A percentile compares a stretch with the other conserved stretches of the same genome.
phyloP scores from a whole-genome alignment of 441 rosid genomes.

The Populus hybrid region DNA sequence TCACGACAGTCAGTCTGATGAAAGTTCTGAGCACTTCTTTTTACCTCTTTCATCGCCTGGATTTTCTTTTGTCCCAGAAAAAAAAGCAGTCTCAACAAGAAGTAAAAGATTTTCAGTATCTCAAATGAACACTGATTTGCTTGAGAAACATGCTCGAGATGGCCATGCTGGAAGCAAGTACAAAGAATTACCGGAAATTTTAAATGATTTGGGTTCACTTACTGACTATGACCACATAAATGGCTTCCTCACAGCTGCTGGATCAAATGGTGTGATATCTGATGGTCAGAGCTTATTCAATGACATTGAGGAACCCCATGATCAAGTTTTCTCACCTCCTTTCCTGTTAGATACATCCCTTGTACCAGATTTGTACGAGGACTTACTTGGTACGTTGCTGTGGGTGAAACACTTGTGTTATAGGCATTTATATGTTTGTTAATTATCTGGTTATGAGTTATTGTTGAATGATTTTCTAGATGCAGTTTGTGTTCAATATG shows the following conservation, averaged over 20 bases:
- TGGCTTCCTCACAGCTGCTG: constrained; percentile 65
- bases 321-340: constrained; percentile 94
- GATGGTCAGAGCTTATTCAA: constrained; percentile 57
- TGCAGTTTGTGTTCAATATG: neutral
- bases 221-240: constrained; percentile 66
- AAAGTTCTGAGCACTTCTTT: constrained; percentile 84
- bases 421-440: neutral
- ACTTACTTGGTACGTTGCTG: constrained; percentile 73
- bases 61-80: constrained; percentile 53
- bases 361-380: constrained; percentile 77
- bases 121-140: constrained; percentile 43
- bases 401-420: neutral
- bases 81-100: constrained; percentile 41
- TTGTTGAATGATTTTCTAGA: neutral
- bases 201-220: constrained; percentile 65
- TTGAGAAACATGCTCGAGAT: constrained; percentile 43
- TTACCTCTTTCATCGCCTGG: constrained; percentile 69
- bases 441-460: neutral
- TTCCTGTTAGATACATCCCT: constrained; percentile 76
- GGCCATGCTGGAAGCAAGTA: constrained; percentile 50
- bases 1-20: constrained; percentile 70
- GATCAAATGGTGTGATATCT: constrained; percentile 55
- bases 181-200: constrained; percentile 54
- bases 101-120: constrained; percentile 53
- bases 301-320: constrained; percentile 63